Percentiles rank a stretch among this genome's conserved stretches.
Evolutionary conservation across 2,329 filamentous ascomycete genomes (phyloP).

Genomic region (Metarhizium sp.): DNA sequence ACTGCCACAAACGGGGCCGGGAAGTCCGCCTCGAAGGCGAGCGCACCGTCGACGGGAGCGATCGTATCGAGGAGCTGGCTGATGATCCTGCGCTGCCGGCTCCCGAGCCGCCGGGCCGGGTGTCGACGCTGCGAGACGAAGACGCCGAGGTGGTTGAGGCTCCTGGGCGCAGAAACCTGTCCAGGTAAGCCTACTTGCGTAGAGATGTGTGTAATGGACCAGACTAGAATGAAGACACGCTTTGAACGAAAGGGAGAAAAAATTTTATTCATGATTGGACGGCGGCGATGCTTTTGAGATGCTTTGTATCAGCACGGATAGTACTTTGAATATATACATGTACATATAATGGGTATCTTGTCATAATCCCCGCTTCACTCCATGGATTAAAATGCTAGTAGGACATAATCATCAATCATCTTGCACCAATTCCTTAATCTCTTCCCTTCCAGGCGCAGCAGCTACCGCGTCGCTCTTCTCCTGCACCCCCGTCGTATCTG

Average conservation of each 20-base stretch:
- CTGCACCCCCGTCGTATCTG: conserved; percentile 35
- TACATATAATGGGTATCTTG: conserved; percentile 16
- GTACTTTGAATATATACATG: background rate
- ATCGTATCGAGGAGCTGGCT: conserved; percentile 39
- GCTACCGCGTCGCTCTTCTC: conserved; percentile 34
- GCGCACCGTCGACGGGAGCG: conserved; percentile 28
- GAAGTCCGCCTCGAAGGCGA: conserved; percentile 69
- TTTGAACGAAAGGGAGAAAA: background rate
- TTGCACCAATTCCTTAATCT: conserved; percentile 58
- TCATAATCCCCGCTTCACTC: background rate
- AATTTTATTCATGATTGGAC: background rate
- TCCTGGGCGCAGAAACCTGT: no score
- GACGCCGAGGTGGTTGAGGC: background rate
- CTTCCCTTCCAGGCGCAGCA: conserved; percentile 37
- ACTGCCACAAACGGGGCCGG: conserved; percentile 89
- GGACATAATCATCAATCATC: conserved; percentile 35
- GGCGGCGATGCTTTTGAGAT: background rate
- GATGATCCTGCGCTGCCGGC: conserved; percentile 36
- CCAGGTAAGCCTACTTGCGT: no score
- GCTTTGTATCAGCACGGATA: background rate
- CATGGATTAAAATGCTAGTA: background rate
- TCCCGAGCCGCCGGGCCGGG: background rate
- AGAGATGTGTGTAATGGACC: no score
- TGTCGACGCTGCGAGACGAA: background rate
- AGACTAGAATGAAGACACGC: no score